These are phyloP conservation scores for Strobilomyces confusus DNA, from an alignment of 768 basidiomycete genomes.

Conservation along the genomic window DNA sequence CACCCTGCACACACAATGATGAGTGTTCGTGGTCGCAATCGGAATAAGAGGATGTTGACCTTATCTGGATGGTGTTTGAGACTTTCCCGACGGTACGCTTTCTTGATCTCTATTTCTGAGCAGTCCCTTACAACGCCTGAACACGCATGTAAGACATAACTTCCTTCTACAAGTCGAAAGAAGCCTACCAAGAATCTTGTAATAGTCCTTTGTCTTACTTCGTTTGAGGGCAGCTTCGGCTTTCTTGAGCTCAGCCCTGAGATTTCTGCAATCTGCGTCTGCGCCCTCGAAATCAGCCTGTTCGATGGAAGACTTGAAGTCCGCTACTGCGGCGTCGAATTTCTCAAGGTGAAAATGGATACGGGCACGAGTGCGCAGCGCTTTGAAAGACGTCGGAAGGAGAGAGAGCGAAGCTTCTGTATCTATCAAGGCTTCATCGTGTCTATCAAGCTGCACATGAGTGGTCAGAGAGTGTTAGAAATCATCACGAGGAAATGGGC, in stretches of 20 bases:
- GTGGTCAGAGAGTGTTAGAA: constrained; percentile 3
- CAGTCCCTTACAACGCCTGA: constrained; percentile 50
- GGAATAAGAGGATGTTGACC: constrained; percentile 33
- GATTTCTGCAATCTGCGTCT: constrained; percentile 57
- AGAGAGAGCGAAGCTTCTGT: constrained; percentile 64
- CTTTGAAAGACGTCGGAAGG: constrained; percentile 71
- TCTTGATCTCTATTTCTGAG: constrained; percentile 75
- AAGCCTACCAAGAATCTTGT: constrained; percentile 60
- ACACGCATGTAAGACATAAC: neutral
- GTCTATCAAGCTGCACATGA: constrained; percentile 49
- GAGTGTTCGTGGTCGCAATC: constrained; percentile 1
- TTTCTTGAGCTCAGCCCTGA: constrained; percentile 68
- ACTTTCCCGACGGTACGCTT: constrained; percentile 85
- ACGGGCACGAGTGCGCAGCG: constrained; percentile 80
- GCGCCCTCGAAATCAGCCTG: constrained; percentile 62
- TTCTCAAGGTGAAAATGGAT: constrained; percentile 72
- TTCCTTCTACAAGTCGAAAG: neutral
- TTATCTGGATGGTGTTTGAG: constrained; percentile 86
- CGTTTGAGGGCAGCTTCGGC: constrained; percentile 79
- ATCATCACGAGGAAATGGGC: neutral
- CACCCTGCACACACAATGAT: constrained; percentile 50
- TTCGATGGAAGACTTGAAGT: constrained; percentile 79
- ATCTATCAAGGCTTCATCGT: constrained; percentile 68
- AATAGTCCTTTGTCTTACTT: constrained; percentile 89
- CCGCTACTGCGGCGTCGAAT: constrained; percentile 64